A percentile compares a stretch with the other conserved stretches of the same genome.
phyloP scores from a whole-genome alignment of 306 rosid species.

The Sechiopsis laciniata region DNA sequence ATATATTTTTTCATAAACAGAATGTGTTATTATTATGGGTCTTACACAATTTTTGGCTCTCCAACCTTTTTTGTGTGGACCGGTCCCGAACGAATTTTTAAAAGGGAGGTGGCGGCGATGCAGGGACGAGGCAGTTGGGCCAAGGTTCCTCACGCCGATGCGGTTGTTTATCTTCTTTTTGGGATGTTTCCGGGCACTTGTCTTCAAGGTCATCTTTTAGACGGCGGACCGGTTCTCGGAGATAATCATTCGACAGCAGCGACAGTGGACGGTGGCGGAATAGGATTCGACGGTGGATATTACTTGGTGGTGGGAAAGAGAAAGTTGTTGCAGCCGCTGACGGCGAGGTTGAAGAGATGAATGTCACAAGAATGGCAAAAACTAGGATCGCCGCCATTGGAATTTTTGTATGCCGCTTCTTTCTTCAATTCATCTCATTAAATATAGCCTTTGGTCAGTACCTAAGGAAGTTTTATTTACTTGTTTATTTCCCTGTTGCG shows the following conservation, averaged over 20 bases:
- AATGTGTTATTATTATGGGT: too few species aligned
- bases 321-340: not conserved
- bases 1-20: too few species aligned
- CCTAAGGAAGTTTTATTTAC: not conserved
- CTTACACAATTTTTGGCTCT: too few species aligned
- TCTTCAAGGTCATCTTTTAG: not conserved
- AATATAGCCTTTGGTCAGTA: not conserved
- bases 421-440: not conserved
- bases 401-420: not conserved
- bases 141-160: not conserved
- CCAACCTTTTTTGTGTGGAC: too few species aligned
- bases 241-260: not conserved
- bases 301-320: not conserved
- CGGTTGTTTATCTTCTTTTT: not conserved
- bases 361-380: not conserved
- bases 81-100: not conserved
- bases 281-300: not conserved
- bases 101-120: conserved; percentile 6
- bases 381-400: not conserved
- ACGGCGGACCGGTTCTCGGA: not conserved
- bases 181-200: not conserved
- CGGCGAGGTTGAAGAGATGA: not conserved
- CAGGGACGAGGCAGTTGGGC: not conserved
- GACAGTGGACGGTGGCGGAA: not conserved
- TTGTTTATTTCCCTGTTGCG: not conserved